Evolutionary conservation across 2,329 filamentous ascomycete species (phyloP).

Genomic region (Fusarium sp.): DNA sequence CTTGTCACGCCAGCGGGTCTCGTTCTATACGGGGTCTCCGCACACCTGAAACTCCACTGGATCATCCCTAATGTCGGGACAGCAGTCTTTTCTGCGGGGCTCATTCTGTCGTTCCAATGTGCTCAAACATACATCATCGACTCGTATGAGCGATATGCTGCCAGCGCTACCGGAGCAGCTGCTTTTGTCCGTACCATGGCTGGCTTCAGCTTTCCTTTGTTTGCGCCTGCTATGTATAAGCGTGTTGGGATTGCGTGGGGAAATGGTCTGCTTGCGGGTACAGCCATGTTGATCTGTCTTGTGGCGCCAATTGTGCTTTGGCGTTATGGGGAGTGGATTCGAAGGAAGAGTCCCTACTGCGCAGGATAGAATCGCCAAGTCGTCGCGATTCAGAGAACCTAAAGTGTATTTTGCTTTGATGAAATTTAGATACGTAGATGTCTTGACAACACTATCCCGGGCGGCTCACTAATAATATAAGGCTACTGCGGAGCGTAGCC

Average conservation of each 20-base stretch:
- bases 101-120: conserved; percentile 66
- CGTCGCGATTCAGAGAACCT: not conserved
- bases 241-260: conserved; percentile 57
- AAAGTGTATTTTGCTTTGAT: no score
- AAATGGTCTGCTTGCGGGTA: conserved; percentile 49
- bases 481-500: no score
- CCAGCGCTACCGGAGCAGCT: conserved; percentile 60
- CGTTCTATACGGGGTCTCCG: conserved; percentile 60
- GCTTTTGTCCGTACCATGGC: conserved; percentile 64
- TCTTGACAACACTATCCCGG: no score
- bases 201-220: conserved; percentile 68
- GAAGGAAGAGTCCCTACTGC: conserved; percentile 34
- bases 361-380: not conserved
- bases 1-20: conserved; percentile 58
- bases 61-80: conserved; percentile 68
- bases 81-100: conserved; percentile 55
- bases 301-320: conserved; percentile 30
- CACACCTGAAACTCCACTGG: conserved; percentile 57
- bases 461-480: no score
- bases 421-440: no score
- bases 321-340: conserved; percentile 33
- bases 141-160: conserved; percentile 53
- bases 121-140: conserved; percentile 69
- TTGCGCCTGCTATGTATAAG: conserved; percentile 57
- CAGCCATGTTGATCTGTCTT: conserved; percentile 35